These are phyloP conservation scores for Rubia balearica DNA, from an alignment of 305 asterid genomes.

Conservation along the genomic window DNA sequence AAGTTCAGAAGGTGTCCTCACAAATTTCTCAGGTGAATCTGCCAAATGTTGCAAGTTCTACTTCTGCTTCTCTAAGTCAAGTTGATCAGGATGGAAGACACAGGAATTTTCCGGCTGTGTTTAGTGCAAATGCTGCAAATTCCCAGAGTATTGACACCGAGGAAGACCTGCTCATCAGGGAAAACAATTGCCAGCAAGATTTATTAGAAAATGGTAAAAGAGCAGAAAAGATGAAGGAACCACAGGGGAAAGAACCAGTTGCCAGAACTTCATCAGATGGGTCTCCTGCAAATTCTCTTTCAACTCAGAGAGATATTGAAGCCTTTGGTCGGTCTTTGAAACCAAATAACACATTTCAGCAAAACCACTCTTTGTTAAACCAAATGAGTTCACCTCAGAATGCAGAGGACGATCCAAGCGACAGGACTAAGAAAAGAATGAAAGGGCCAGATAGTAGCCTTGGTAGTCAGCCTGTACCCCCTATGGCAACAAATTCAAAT, in stretches of 20 bases:
- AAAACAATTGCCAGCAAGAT: conserved; percentile 30
- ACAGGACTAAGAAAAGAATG: conserved; percentile 44
- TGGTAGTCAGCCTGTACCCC: conserved; percentile 32
- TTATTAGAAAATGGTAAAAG: conserved; percentile 25
- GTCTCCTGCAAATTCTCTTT: conserved; percentile 48
- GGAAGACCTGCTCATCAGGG: conserved; percentile 38
- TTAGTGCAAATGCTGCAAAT: conserved; percentile 27
- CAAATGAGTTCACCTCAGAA: conserved; percentile 38
- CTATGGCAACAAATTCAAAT: conserved; percentile 27
- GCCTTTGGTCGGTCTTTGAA: conserved; percentile 66
- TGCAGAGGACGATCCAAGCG: conserved; percentile 49
- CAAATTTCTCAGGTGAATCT: conserved; percentile 32
- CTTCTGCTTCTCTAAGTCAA: conserved; percentile 39
- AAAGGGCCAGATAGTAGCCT: conserved; percentile 36
- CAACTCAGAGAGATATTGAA: conserved; percentile 52
- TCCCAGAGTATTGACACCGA: conserved; percentile 29
- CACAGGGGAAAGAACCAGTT: conserved; percentile 33
- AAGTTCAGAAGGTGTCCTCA: conserved; percentile 33
- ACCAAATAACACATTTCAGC: conserved; percentile 44
- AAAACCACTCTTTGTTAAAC: conserved; percentile 33
- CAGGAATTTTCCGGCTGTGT: conserved; percentile 20
- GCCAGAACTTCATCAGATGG: conserved; percentile 27
- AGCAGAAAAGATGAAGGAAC: conserved; percentile 30
- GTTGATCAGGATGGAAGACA: conserved; percentile 29
- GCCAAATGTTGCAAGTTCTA: conserved; percentile 46